Evolutionary conservation across 768 basidiomycete species (phyloP).

Genomic region (Tulasnella sp.): DNA sequence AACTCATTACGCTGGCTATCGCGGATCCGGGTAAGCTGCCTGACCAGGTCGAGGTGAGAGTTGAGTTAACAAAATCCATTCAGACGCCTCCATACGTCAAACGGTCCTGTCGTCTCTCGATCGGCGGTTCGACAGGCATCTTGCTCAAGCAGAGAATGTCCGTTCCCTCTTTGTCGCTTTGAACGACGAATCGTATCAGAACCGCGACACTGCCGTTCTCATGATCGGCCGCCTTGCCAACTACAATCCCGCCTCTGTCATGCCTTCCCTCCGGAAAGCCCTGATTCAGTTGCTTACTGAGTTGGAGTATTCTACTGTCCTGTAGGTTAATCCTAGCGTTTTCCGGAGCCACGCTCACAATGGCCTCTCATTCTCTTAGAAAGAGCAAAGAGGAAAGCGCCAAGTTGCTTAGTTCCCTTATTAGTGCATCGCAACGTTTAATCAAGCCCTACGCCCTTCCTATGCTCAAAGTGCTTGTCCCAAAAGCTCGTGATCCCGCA

Average conservation of each 20-base stretch:
- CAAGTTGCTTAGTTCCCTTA: conserved; percentile 81
- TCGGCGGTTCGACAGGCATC: conserved; percentile 93
- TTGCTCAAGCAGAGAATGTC: conserved; percentile 98
- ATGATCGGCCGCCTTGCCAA: conserved; percentile 92
- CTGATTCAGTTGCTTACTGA: conserved; percentile 96
- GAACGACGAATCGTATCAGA: conserved; percentile 95
- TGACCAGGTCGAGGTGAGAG: not conserved
- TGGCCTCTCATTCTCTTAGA: conserved; percentile 47
- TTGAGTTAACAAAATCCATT: not conserved
- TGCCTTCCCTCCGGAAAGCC: conserved; percentile 94
- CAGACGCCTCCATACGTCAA: conserved; percentile 80
- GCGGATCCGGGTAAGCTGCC: conserved; percentile 81
- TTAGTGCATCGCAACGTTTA: conserved; percentile 88
- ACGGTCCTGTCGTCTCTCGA: conserved; percentile 86
- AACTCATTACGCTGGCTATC: conserved; percentile 90
- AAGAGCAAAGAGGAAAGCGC: conserved; percentile 89
- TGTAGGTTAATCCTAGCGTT: conserved; percentile 55
- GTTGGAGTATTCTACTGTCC: conserved; percentile 90
- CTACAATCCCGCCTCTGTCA: conserved; percentile 98
- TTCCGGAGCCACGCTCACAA: not conserved
- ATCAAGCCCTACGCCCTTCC: conserved; percentile 96
- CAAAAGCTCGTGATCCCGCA: conserved; percentile 84
- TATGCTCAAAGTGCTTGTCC: conserved; percentile 89
- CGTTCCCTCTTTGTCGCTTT: conserved; percentile 94
- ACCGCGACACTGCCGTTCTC: conserved; percentile 85